Evolutionary conservation across 2,329 filamentous ascomycete species (phyloP), one percentile per base, ranked within the genome.

Genomic region (Rugonectria rugulosa): DNA sequence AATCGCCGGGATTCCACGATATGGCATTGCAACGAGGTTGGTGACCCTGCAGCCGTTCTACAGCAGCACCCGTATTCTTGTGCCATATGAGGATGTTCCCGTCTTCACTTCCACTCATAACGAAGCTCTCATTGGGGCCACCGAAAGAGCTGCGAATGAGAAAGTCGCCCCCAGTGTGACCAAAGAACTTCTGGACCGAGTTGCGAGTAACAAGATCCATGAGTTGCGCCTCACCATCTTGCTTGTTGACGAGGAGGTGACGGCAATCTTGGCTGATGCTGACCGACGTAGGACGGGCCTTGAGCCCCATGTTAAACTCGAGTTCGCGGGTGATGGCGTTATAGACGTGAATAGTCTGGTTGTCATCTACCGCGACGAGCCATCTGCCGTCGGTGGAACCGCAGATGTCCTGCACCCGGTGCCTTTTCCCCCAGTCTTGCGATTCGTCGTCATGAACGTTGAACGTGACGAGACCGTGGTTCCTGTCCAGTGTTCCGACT

Each of bases 61-160:
- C 86, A 1, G 89, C 80, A 6, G 83, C 80, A 6, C 91, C 92
- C 29, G 89, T 91, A 53, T 88, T 88, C 72, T 92, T 95, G 72
- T 97, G 91, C 92, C 93, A 98, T 58, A 99, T 91, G 70, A 92
- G 89, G 36, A 98, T 83, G 52, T 83, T 81, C 2, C 86, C 86
- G 60, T 87, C 85, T 82, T 97, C 92, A 67, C 92, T 97, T 10
- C 95, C 95, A 67, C 91, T 94, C 23, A 96, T 81, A 9, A 98
- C 89, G 72, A 97, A 97, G 70, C 89, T 93, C 75, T 97, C 92
- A 55, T 91, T 88, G 2, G 94, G 93, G 26, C 95, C 95, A 15
- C 95, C 95, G 74, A 97, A 95, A 0, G 82, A 79, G 66, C 88
- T 90, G 45, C 94, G 84, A 56, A 99, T 96, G 51, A 97, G 83